Conservation (phyloP, 441 rosid species). For the Pelargonium citronellum region DNA sequence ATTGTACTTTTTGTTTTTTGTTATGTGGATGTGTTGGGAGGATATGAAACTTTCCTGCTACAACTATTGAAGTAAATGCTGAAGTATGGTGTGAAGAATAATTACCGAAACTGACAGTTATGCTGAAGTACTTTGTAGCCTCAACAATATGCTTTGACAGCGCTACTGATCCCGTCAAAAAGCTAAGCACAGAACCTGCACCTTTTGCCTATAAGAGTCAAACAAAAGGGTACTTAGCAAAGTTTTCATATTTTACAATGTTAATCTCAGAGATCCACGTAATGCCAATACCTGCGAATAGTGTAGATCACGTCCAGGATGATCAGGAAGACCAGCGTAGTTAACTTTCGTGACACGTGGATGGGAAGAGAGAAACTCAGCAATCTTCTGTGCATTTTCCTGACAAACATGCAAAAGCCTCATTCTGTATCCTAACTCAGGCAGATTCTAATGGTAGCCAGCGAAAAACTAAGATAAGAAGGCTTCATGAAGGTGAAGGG, state of each 20-base stretch:
- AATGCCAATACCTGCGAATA: conserved; percentile 61
- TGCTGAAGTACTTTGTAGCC: conserved; percentile 79
- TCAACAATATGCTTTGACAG: conserved; percentile 85
- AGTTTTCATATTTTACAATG: background rate
- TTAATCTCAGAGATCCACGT: conserved; percentile 5
- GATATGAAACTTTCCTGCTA: no score
- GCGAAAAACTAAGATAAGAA: background rate
- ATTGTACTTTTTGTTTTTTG: no score
- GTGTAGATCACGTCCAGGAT: conserved; percentile 77
- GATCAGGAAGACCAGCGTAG: conserved; percentile 77
- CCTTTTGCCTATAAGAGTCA: conserved; percentile 65
- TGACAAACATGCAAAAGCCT: conserved; percentile 22
- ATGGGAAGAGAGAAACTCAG: conserved; percentile 71
- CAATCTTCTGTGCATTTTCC: conserved; percentile 84
- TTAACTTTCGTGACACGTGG: conserved; percentile 74
- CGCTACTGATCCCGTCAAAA: conserved; percentile 70
- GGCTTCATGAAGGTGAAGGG: background rate
- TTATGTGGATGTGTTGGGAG: no score
- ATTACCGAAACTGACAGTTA: conserved; percentile 93
- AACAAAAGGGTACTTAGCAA: background rate
- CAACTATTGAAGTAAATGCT: no score
- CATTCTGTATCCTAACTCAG: background rate
- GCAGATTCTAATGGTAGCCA: no score
- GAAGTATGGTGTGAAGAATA: background rate
- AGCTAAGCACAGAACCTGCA: conserved; percentile 88